These are phyloP conservation scores for Boechera stricta DNA, from an alignment of 345 rosid species.

Conservation along the genomic window DNA sequence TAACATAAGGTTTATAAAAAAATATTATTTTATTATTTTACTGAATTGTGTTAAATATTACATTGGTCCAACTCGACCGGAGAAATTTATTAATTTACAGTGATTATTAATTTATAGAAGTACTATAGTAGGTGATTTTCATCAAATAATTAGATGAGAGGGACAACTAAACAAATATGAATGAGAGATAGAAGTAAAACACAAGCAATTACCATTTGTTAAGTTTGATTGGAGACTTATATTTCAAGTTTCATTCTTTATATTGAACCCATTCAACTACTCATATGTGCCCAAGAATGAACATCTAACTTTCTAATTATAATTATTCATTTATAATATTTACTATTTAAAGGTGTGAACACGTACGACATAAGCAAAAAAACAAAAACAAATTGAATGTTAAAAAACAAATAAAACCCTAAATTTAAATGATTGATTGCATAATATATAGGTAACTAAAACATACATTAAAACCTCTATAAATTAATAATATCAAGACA, in stretches of 20 bases:
- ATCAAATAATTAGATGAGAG: slow-evolving; percentile 27
- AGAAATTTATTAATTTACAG: no score
- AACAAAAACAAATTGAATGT: neutral
- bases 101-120: no score
- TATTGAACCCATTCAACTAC: slow-evolving; percentile 14
- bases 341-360: neutral
- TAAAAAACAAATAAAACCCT: neutral
- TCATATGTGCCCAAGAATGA: slow-evolving; percentile 17
- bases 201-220: slow-evolving; percentile 33
- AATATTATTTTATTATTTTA: no score
- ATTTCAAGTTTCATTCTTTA: slow-evolving; percentile 31
- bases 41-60: no score
- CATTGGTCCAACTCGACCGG: no score
- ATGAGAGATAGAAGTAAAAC: slow-evolving; percentile 31
- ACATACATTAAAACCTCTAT: no score
- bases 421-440: neutral
- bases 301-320: neutral
- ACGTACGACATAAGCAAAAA: slow-evolving; percentile 1
- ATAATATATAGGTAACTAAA: neutral
- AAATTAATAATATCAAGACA: no score
- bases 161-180: slow-evolving; percentile 34
- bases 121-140: neutral
- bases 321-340: neutral
- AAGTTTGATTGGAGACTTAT: slow-evolving; percentile 28
- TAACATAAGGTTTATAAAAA: no score